Base-by-base conservation (phyloP, 768 basidiomycete species). In the Psilocybe azurescens region DNA sequence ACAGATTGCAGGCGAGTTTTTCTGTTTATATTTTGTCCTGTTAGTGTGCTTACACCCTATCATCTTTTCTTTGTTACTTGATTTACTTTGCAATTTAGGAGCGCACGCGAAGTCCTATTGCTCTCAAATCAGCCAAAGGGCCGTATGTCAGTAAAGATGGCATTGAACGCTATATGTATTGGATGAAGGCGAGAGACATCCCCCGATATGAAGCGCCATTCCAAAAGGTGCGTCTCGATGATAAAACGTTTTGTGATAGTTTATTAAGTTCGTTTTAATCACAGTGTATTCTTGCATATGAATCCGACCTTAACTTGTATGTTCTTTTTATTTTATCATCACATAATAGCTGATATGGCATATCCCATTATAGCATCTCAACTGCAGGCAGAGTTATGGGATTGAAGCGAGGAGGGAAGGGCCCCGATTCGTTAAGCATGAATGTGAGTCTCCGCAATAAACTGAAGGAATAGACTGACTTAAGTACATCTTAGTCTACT, bases 281-380 rank as follows among this genome's bases (percentile, higher is more conserved):
- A 3, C 58, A 92, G 91, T 92, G 90, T 69, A 93, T 94, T 56
- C 75, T 94, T 56, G 84, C 86, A 20, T 95, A 93, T 67, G 79
- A 93, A 49, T 93, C 92, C 4, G 93, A 95, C 72, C 70, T 91
- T 20, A 80, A 88, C 66, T 89, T 95, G 93, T 93, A 72, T 47
- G 89, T 76, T 16, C 30, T 56, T 39, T 30, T 5, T 33, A 10
- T 44, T 13, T 32, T 41, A 9, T 24, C 18, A 11, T 29, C 14
- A 32, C 29, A 18, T 24, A 8, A 13, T 50, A 24, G 29, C 32
- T 67, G 62, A 64, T 66, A 66, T 13, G 65, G 53, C 44, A 18
- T 50, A 50, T 36, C 41, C 33, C 33, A 36, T 11, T 56, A 13
- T 57, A 94, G 93, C 64, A 83, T 94, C 50, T 69, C 77, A 24